phyloP scores from a whole-genome alignment of 108 stramenopile genomes.

The Ochromonas danica region DNA sequence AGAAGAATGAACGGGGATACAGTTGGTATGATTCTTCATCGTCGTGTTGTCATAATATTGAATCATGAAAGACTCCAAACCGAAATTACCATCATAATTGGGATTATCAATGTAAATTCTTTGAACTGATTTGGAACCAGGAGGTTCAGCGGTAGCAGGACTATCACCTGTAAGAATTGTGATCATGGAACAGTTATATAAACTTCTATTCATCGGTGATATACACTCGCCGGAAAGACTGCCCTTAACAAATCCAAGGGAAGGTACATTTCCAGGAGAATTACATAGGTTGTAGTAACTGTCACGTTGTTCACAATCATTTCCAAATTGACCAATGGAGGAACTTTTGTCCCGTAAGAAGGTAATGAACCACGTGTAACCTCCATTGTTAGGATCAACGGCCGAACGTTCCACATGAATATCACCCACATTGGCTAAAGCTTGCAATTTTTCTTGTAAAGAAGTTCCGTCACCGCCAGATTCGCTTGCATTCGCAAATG shows the following conservation, averaged over 20 bases:
- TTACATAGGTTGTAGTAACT: slow-evolving; percentile 58
- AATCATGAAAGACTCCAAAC: neutral
- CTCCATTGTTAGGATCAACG: slow-evolving; percentile 68
- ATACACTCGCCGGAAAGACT: neutral
- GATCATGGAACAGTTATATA: slow-evolving; percentile 50
- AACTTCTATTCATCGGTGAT: neutral
- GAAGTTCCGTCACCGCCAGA: slow-evolving; percentile 69
- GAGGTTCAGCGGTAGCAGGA: slow-evolving; percentile 44
- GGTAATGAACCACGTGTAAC: slow-evolving; percentile 68
- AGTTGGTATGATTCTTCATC: neutral
- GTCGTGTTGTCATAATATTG: neutral
- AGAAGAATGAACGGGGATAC: neutral
- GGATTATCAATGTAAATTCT: slow-evolving; percentile 55
- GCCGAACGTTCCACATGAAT: slow-evolving; percentile 65
- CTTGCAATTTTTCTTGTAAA: slow-evolving; percentile 74
- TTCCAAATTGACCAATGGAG: slow-evolving; percentile 46
- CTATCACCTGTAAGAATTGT: slow-evolving; percentile 50
- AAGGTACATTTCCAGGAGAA: slow-evolving; percentile 74
- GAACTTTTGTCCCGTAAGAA: slow-evolving; percentile 64
- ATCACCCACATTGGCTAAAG: slow-evolving; percentile 71
- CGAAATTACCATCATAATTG: slow-evolving; percentile 47
- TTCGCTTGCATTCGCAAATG: slow-evolving; percentile 57
- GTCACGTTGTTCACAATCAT: slow-evolving; percentile 67
- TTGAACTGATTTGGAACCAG: slow-evolving; percentile 56
- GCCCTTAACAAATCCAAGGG: neutral